Base-by-base conservation (phyloP, 768 basidiomycete genomes). In the Scleroderma citrinum region DNA sequence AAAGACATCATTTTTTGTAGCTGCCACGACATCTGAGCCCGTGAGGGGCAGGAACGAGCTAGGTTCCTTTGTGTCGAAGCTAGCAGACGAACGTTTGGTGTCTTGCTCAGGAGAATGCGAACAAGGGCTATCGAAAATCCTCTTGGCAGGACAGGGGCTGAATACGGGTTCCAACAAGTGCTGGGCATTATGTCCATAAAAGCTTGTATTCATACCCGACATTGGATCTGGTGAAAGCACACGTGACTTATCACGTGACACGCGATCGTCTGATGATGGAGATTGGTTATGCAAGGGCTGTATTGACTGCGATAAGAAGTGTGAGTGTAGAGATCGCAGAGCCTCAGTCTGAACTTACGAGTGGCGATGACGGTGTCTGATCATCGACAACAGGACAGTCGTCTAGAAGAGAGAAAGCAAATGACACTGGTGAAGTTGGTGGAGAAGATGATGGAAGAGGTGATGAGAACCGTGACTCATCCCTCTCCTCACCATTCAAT, bases 391-490 rank as follows among this genome's bases (percentile, higher is more conserved):
- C 17, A 5, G 38, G 36, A 30, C 20, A 44, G 13, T 57, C 57
- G 31, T 59, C 53, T 61, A 64, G 54, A 21, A 71, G 63, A 23
- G 72, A 69, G 32, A 67, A 61, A 32, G 68, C 61, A 31, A 57
- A 55, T 20, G 71, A 69, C 52, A 71, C 64, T 12, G 75, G 76
- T 0, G 76, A 76, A 24, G 70, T 56, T 5, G 70, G 66, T 19
- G 76, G 75, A 2, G 76, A 76, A 13, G 76, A 76, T 13, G 76
- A 70, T 6, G 64, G 59, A 44, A 63, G 62, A 36, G 60, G 32
- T 17, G 66, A 64, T 31, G 52, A 56, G 42, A 16, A 60, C 23
- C 49, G 56, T 34, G 48, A 40, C 14, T 58, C 56, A 20, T 56
- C 52, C 30, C 48, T 42, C 48, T 47, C 55, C 21, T 62, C 60